A percentile compares a stretch with the other conserved stretches of the same genome.
phyloP scores from a whole-genome alignment of 2,329 filamentous ascomycete genomes.

The Talaromyces islandicus region DNA sequence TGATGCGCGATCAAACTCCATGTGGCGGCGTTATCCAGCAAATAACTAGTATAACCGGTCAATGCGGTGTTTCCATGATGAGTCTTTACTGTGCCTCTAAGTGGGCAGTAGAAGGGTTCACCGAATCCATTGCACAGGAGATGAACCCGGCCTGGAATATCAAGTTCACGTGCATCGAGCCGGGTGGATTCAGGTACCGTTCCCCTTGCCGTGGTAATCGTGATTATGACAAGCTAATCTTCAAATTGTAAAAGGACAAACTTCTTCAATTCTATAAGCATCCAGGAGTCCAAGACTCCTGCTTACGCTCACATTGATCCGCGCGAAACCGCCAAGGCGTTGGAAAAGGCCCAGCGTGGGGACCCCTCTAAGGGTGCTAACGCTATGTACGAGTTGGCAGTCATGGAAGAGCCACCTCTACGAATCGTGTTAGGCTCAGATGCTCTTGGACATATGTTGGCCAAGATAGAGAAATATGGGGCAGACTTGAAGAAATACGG shows the following conservation, averaged over 20 bases:
- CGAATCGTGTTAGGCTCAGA: background rate
- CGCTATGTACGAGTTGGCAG: background rate
- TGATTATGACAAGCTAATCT: background rate
- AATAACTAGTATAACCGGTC: conserved; percentile 15
- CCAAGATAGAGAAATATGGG: background rate
- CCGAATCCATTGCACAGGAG: conserved; percentile 17
- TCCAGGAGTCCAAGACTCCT: background rate
- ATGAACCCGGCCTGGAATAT: conserved; percentile 22
- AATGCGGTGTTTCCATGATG: conserved; percentile 15
- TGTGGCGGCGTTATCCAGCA: conserved; percentile 15
- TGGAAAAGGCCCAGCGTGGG: background rate
- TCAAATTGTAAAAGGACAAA: background rate
- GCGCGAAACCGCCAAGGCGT: background rate
- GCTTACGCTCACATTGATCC: background rate
- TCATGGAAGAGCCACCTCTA: background rate
- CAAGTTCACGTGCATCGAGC: conserved; percentile 40
- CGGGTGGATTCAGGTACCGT: conserved; percentile 19
- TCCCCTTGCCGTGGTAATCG: background rate
- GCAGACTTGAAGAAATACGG: background rate
- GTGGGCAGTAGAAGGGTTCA: conserved; percentile 18
- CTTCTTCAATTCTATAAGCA: background rate
- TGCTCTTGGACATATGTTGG: background rate
- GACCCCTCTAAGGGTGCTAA: background rate
- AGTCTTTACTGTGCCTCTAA: conserved; percentile 5
- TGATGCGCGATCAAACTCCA: background rate